phyloP scores from a whole-genome alignment of 2,329 filamentous ascomycete species.

The Penicillium sp. region DNA sequence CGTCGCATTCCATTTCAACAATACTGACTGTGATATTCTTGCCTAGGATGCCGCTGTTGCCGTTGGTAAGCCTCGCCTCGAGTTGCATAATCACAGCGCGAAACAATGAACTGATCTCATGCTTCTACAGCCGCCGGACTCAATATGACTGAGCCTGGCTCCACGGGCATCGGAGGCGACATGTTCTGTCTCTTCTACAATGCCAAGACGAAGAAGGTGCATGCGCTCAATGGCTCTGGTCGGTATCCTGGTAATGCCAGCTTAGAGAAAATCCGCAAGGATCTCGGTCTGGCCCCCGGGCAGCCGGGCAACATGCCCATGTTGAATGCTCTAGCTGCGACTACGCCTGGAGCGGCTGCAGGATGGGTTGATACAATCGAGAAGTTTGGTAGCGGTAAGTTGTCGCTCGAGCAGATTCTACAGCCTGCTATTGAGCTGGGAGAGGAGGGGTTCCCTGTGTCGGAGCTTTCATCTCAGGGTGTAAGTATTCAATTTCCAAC shows the following conservation, averaged over 20 bases:
- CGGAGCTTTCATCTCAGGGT: constrained; percentile 68
- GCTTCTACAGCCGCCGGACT: constrained; percentile 70
- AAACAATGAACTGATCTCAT: constrained; percentile 11
- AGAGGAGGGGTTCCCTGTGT: constrained; percentile 87
- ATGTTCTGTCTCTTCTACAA: constrained; percentile 96
- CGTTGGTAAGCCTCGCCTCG: constrained; percentile 59
- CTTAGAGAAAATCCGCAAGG: constrained; percentile 67
- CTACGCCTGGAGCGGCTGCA: constrained; percentile 84
- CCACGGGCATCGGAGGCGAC: constrained; percentile 93
- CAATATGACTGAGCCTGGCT: constrained; percentile 89
- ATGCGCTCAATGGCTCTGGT: constrained; percentile 90
- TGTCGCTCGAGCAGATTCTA: constrained; percentile 74
- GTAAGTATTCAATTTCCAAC: constrained; percentile 52
- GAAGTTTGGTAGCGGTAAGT: constrained; percentile 82
- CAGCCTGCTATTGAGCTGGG: constrained; percentile 79
- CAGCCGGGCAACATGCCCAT: constrained; percentile 66
- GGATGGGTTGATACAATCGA: constrained; percentile 91
- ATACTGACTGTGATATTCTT: not conserved
- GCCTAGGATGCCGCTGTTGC: constrained; percentile 89
- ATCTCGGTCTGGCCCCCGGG: constrained; percentile 64
- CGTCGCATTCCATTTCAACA: not conserved
- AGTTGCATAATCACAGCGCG: not conserved
- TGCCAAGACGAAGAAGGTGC: constrained; percentile 75
- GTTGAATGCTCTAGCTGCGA: constrained; percentile 75
- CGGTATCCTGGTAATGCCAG: constrained; percentile 69